phyloP scores from a whole-genome alignment of 176 grass and related monocot genomes.

The Carex parvula region DNA sequence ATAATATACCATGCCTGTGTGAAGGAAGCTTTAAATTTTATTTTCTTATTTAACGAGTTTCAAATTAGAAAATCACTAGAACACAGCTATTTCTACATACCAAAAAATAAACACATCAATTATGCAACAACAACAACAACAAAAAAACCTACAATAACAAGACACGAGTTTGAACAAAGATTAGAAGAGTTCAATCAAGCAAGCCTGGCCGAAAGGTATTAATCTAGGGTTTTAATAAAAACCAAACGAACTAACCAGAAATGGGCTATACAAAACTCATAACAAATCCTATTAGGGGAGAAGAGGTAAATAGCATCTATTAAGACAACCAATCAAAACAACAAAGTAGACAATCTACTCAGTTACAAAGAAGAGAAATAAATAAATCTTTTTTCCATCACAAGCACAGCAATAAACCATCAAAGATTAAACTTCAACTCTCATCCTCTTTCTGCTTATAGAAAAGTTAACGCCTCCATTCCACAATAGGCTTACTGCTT shows the following conservation, averaged over 20 bases:
- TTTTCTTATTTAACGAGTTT: neutral
- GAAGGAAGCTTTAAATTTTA: neutral
- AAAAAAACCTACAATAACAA: conserved; percentile 4
- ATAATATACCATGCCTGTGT: neutral
- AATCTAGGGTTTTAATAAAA: conserved; percentile 25
- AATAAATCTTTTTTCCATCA: conserved; percentile 38
- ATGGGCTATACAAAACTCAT: conserved; percentile 41
- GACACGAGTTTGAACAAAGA: neutral
- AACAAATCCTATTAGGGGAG: conserved; percentile 29
- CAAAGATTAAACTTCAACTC: conserved; percentile 26
- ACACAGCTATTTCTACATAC: neutral
- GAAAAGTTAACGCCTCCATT: conserved; percentile 69
- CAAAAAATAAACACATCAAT: neutral
- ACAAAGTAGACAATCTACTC: conserved; percentile 21
- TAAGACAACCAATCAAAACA: conserved; percentile 36
- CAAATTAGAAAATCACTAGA: neutral
- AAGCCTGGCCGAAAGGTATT: conserved; percentile 2
- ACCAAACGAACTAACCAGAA: conserved; percentile 22
- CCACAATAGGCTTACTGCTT: conserved; percentile 56
- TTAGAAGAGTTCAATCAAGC: conserved; percentile 25
- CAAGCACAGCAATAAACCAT: conserved; percentile 37
- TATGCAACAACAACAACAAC: neutral
- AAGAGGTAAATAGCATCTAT: conserved; percentile 29
- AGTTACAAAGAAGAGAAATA: conserved; percentile 25
- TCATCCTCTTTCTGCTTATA: conserved; percentile 4